Evolutionary conservation across 2,329 filamentous ascomycete species (phyloP).

Genomic region (Fusarium proliferatum): DNA sequence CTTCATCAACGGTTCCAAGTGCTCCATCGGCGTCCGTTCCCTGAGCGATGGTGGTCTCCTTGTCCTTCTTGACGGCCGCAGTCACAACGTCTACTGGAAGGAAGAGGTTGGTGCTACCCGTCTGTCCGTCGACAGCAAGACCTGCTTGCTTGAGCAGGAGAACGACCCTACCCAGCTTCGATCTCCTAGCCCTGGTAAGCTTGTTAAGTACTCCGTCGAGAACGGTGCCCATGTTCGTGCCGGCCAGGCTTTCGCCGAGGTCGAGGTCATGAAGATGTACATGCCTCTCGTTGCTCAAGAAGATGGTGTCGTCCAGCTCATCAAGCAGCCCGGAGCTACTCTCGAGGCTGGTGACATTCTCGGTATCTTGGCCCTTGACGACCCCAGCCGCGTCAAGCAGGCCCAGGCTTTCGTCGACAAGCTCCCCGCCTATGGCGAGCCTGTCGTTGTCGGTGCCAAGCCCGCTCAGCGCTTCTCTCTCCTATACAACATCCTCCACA

Average conservation of each 20-base stretch:
- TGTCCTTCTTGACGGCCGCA: slow-evolving; percentile 88
- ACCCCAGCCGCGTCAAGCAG: slow-evolving; percentile 95
- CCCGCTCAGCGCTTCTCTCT: slow-evolving; percentile 87
- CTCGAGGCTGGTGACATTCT: slow-evolving; percentile 98
- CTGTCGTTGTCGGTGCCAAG: slow-evolving; percentile 90
- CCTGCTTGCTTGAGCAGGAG: slow-evolving; percentile 96
- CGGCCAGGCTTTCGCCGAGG: slow-evolving; percentile 93
- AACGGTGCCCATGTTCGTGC: slow-evolving; percentile 94
- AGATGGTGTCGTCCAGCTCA: slow-evolving; percentile 95
- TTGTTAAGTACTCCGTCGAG: slow-evolving; percentile 97
- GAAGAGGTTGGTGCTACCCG: slow-evolving; percentile 97
- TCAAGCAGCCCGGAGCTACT: slow-evolving; percentile 98
- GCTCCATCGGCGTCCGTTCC: slow-evolving; percentile 89
- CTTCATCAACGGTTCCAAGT: slow-evolving; percentile 99
- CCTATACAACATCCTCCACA: slow-evolving; percentile 80
- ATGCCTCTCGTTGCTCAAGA: slow-evolving; percentile 97
- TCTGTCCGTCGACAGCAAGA: slow-evolving; percentile 97
- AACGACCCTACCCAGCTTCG: slow-evolving; percentile 98
- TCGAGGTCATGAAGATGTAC: slow-evolving; percentile 99
- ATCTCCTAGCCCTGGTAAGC: slow-evolving; percentile 94
- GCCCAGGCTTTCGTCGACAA: slow-evolving; percentile 93
- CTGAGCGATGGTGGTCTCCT: slow-evolving; percentile 94
- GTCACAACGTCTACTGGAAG: slow-evolving; percentile 99
- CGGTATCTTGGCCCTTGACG: slow-evolving; percentile 95
- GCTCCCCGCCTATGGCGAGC: slow-evolving; percentile 86